Evolutionary conservation across 2,329 filamentous ascomycete species (phyloP), one percentile per base, ranked within the genome.

Genomic region (Fusarium sacchari): DNA sequence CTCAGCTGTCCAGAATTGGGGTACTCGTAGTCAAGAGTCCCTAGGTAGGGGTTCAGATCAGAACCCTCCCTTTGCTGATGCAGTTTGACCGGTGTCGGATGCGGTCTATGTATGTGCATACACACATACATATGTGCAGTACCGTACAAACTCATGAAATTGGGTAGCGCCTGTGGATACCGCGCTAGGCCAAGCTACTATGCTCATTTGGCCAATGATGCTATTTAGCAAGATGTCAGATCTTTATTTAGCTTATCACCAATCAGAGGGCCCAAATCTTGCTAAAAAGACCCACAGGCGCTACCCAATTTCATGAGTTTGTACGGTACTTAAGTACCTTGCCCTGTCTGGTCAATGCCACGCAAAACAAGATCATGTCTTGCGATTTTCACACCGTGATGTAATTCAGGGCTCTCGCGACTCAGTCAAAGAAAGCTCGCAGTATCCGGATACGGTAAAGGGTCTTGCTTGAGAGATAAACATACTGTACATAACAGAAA

Each of bases 381-480:
- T 24, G 50, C 40, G 60, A 58, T 70, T 65, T 43, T 26, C 44
- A 43, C 52, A 22, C 37, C 42, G 64, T 73, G 69, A 72, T 73
- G 65, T 73, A 69, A 73, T 61, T 57, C 68, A 58, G 40, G 32
- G 42, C 60, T 60, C 28, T 55, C 53, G n/a, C 50, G 60, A 70
- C 57, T 57, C 55, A 72, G 60, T 72, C 50, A 55, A 64, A n/a
- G n/a, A n/a, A 53, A 26, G 34, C 26, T 58, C 26, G 20, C 46
- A 36, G 56, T 39, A 67, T 63, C 71, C 66, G 60, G 60, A 73
- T 71, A 53, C 32, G 43, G 70, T 56, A 67, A 71, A 61, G 55
- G 65, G 70, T 72, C 28, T 28, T 6, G 28, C 70, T 73, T 43
- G 70, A 73, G 70, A 73, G 66, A 73, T 73, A 73, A 73, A 67